phyloP scores from a whole-genome alignment of 495 filamentous ascomycete species.

The Trichocladium antarcticum region DNA sequence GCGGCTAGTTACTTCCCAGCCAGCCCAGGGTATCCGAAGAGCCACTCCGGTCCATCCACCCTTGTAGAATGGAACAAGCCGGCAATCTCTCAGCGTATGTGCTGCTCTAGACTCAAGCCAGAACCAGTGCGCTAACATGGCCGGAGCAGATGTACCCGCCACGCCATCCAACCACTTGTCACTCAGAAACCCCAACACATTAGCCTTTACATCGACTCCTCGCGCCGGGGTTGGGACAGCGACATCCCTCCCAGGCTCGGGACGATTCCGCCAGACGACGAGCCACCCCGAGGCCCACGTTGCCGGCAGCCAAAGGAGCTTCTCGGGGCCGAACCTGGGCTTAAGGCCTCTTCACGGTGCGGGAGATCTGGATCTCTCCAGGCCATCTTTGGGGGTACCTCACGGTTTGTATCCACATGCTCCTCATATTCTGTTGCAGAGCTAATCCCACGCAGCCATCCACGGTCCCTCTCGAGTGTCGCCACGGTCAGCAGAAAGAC shows the following conservation, averaged over 20 bases:
- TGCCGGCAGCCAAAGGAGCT: not conserved
- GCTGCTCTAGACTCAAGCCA: not conserved
- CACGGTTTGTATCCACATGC: not conserved
- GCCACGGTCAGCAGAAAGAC: not conserved
- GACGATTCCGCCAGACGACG: not conserved
- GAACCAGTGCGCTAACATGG: not conserved
- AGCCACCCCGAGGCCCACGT: not conserved
- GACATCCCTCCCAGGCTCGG: not conserved
- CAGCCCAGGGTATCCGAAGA: not conserved
- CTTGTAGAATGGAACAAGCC: constrained; percentile 4
- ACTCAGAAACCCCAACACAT: not conserved
- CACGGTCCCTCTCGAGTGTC: not conserved
- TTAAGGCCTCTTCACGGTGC: not conserved
- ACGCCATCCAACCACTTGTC: constrained; percentile 3
- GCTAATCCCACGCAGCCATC: not conserved
- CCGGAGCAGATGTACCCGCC: not conserved
- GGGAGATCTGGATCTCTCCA: not conserved
- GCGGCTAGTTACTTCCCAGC: constrained; percentile 1
- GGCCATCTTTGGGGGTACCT: not conserved
- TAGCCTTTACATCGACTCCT: constrained; percentile 1
- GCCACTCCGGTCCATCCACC: not conserved
- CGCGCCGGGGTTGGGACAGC: not conserved
- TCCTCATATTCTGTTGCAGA: not conserved
- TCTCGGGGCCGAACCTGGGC: not conserved
- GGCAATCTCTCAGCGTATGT: constrained; percentile 3